Conservation (phyloP, 805 yeast species). For the Kregervanrija pseudodelftensis region DNA sequence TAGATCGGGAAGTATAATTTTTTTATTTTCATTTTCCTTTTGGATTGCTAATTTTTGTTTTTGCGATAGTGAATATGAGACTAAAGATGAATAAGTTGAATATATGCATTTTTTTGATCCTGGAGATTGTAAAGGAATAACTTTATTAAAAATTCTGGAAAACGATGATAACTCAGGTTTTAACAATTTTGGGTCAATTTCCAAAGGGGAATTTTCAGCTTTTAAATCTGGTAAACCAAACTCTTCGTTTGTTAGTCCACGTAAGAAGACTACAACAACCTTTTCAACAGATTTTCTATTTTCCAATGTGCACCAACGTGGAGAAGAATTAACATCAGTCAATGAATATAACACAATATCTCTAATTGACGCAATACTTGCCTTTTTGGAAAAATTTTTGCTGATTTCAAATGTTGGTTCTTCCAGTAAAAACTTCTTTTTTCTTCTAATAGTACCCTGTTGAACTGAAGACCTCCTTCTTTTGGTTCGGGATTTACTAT, state of each 20-base stretch:
- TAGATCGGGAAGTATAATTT: constrained; percentile 46
- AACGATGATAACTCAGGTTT: constrained; percentile 28
- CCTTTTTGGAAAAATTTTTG: constrained; percentile 16
- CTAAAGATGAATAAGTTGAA: constrained; percentile 48
- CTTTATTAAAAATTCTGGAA: constrained; percentile 31
- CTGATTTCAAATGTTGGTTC: constrained; percentile 7
- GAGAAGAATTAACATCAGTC: constrained; percentile 34
- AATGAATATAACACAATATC: constrained; percentile 38
- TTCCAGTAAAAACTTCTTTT: constrained; percentile 27
- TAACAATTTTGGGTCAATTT: constrained; percentile 5
- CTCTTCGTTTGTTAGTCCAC: constrained; percentile 50
- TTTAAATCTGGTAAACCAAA: constrained; percentile 28
- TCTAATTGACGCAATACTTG: constrained; percentile 36
- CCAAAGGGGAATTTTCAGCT: constrained; percentile 8
- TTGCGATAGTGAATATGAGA: constrained; percentile 49
- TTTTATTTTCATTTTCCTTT: constrained; percentile 27
- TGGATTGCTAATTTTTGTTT: constrained; percentile 41
- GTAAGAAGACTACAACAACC: constrained; percentile 52
- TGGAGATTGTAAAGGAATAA: constrained; percentile 52
- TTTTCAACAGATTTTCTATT: constrained; percentile 44
- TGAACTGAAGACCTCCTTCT: constrained; percentile 36
- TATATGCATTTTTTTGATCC: constrained; percentile 53
- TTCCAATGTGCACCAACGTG: constrained; percentile 42
- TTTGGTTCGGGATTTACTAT: constrained; percentile 3
- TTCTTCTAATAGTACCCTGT: constrained; percentile 21